Evolutionary conservation across 116 monocot species (phyloP), one percentile per base, ranked within the genome.

Genomic region (Papilionanthe hybrid): DNA sequence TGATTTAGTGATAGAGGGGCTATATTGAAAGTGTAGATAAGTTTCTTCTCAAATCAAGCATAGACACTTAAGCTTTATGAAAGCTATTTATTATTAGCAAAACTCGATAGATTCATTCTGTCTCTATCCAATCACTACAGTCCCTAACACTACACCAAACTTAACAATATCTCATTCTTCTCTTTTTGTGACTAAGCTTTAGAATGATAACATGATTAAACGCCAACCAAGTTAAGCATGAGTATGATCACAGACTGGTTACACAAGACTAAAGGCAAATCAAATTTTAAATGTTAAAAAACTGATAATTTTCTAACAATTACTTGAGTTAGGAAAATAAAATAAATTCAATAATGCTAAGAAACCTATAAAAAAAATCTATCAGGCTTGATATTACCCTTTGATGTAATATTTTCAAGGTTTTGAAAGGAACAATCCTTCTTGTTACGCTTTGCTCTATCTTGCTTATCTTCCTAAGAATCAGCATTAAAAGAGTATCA

Each of bases 401-500:
- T 77, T 18, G 81, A 80, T 10, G 12, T 78, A 76, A 79, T 57
- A 82, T 77, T 77, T 78, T 86, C 85, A n/a, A 85, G 66, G 23
- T 81, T 79, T 57, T 60, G 49, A 29, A 80, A 74, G 25, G 67
- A 72, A 41, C 82, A 83, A 77, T 69, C 49, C 32, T 80, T 85
- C 28, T 20, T 57, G 9, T 23, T 53, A 28, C 28, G 18, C 67
- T 66, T 82, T 75, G 22, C 75, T 8, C 15, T 55, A 10, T 30
- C 11, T 56, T 69, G 74, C 20, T 29, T 45, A 30, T 83, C 60
- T 27, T 79, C 79, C 43, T 85, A 89, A 79, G 87, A 85, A 85
- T 89, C 86, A 6, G 91, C 88, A 78, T 79, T 83, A 15, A 4
- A 86, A 43, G 84, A 84, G 74, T 88, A 79, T 78, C 75, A 85